These are phyloP conservation scores for Gliomastix tumulicola DNA, from an alignment of 2,329 filamentous ascomycete genomes.

Conservation along the genomic window DNA sequence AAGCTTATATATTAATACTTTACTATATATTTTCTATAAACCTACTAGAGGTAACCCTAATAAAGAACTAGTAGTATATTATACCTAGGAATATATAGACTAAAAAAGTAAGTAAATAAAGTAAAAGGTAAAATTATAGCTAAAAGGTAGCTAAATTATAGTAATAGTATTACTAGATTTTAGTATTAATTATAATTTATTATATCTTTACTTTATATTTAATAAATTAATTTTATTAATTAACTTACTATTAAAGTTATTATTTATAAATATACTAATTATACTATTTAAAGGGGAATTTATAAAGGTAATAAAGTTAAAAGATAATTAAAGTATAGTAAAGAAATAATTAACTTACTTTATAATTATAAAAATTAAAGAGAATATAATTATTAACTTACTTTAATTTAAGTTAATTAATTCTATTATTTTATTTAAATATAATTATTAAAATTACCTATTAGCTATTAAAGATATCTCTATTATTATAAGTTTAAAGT, in stretches of 20 bases:
- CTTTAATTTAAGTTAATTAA: conserved; percentile 2
- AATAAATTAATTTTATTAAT: background rate
- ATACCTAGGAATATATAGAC: background rate
- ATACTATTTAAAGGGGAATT: background rate
- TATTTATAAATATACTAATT: background rate
- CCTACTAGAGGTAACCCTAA: conserved; percentile 1
- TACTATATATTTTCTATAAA: background rate
- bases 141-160: background rate
- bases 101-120: background rate
- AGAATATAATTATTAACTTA: background rate
- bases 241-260: background rate
- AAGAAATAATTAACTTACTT: background rate
- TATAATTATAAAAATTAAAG: background rate
- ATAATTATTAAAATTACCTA: background rate
- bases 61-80: background rate
- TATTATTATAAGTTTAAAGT: background rate
- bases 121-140: background rate
- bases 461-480: background rate
- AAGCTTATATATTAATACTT: background rate
- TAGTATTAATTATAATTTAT: background rate
- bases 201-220: background rate
- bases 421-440: conserved; percentile 1
- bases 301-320: background rate
- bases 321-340: background rate
- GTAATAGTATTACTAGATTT: conserved; percentile 1